Base-by-base conservation (phyloP, 495 filamentous ascomycete species). In the Trichocladium antarcticum region DNA sequence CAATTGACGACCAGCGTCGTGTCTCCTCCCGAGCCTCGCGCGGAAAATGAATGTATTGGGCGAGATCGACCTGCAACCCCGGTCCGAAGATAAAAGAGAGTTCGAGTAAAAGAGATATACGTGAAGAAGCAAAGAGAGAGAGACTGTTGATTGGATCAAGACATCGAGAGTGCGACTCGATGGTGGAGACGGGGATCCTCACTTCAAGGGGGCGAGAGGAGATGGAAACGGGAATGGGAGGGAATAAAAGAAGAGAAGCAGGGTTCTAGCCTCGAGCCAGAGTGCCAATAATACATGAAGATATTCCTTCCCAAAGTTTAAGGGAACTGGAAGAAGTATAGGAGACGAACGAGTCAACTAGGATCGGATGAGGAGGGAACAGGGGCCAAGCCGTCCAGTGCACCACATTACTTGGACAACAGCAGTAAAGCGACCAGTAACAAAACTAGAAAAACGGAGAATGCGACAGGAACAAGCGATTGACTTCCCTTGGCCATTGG, bases 1-100 rank as follows among this genome's bases (percentile, higher is more conserved):
- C 28, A 50, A 61, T 59, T 51, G 71, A 74, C 69, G 69, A 63
- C 71, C 72, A 61, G 72, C 71, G 70, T 69, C 70, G 68, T 51
- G 34, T n/a, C 31, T 32, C n/a, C 32, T 22, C 15, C 27, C 20
- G 5, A 8, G 24, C 24, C 37, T 31, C 17, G 27, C 29, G 11
- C 10, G 22, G 40, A 31, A 31, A 44, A 42, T 46, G 49, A 50
- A 36, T 48, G 47, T 45, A 43, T 51, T 40, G 47, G 54, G 58
- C 41, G 59, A 63, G 56, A 61, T 63, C 49, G 60, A 60, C 62
- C 60, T 55, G 64, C 64, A 60, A 65, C 29, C 54, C 52, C 54
- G 47, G 47, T 54, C 57, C 55, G 55, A 50, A 56, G 61, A 50
- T 55, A 57, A 55, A 46, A 59, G 61, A 54, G 43, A 5, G 38